Percentiles rank a stretch among this genome's conserved stretches.
phyloP scores from a whole-genome alignment of 768 basidiomycete species.

The Tephrocybe sp. region DNA sequence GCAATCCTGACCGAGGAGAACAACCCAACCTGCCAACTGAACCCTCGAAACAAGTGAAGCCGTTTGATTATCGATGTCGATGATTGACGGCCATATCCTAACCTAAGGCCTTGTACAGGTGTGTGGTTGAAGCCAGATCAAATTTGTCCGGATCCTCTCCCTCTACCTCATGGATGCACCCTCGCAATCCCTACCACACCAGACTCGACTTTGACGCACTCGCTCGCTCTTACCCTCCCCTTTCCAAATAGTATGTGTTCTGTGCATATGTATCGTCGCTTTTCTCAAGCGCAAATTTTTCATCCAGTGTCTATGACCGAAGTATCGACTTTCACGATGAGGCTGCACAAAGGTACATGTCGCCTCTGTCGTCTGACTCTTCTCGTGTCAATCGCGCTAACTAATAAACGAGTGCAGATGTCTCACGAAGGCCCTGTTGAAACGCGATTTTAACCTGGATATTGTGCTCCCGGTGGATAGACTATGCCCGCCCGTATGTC shows the following conservation, averaged over 20 bases:
- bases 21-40: too few species aligned
- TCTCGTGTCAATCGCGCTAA: too few species aligned
- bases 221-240: constrained; percentile 52
- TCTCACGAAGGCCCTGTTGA: constrained; percentile 76
- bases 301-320: constrained; percentile 19
- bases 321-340: constrained; percentile 77
- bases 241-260: constrained; percentile 13
- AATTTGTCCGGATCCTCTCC: not conserved
- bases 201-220: constrained; percentile 58
- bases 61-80: too few species aligned
- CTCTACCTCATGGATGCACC: constrained; percentile 31
- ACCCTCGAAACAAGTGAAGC: too few species aligned
- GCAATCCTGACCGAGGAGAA: too few species aligned
- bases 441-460: constrained; percentile 67
- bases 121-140: too few species aligned
- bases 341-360: constrained; percentile 60
- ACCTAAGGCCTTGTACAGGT: too few species aligned
- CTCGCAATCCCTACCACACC: constrained; percentile 37
- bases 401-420: too few species aligned
- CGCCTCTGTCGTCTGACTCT: not conserved
- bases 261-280: not conserved
- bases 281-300: not conserved
- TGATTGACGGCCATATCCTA: too few species aligned
- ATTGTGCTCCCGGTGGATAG: constrained; percentile 65
- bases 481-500: constrained; percentile 81